Base-by-base conservation (phyloP, 371 early-diverging fungal species). In the Lichtheimia corymbifera region DNA sequence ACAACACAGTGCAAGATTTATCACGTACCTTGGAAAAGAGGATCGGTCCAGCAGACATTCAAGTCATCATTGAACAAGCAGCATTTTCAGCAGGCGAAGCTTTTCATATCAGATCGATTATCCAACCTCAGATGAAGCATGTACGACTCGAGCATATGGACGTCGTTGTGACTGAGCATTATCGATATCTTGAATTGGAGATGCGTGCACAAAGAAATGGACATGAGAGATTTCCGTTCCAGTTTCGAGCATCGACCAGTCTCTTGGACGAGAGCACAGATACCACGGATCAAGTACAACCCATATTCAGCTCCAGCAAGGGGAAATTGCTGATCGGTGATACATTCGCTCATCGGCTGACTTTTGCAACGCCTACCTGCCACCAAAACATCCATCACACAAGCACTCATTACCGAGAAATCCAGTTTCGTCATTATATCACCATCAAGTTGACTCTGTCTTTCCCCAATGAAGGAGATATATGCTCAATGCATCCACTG, bases 51-150 rank as follows among this genome's bases (percentile, higher is more conserved):
- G 73, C 68, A 17, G 74, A 77, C 44, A 62, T 77, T 27, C 74
- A 77, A 60, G 61, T 77, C 1, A 22, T 72, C 7, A 68, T 77
- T 45, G 78, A 77, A 58, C 68, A 70, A 44, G 78, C 75, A 7
- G 78, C 78, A 1, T 77, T 77, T 56, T 74, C 78, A 11, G 58
- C 74, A 1, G 78, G 78, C 9, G 78, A 77, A 22, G 44, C 74
- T 5, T 77, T 77, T 43, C 70, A 72, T 49, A 63, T 74, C 41
- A 68, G 78, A 11, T 53, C 63, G 27, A 61, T 74, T 24, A 59
- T 77, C 50, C 71, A 77, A 58, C 78, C 78, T 13, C 72, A 70
- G 44, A 59, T 61, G 13, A 77, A 77, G 22, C 68, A 74, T 53
- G 67, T 65, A 22, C 68, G 71, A 7, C 28, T 77, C 5, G 75